Base-by-base conservation (phyloP, 2,329 filamentous ascomycete species). In the Diaporthe vexans region DNA sequence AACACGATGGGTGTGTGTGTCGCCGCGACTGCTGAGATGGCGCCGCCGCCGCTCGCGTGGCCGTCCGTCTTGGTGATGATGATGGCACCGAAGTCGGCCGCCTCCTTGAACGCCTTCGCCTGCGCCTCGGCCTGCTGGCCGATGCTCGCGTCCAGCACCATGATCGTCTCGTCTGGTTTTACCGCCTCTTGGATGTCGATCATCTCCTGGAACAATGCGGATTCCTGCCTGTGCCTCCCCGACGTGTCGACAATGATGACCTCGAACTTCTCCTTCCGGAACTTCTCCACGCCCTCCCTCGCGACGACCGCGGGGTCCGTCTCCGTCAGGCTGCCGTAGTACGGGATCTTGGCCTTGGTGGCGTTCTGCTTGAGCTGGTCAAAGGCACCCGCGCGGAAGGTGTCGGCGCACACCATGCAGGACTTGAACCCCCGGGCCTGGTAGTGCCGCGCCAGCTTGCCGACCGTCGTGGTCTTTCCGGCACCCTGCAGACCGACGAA, bases 61-160 rank as follows among this genome's bases (percentile, higher is more conserved):
- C 97, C 97, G 81, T 99, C 97, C 0, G 96, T 98, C 87, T 99
- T 99, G 70, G 97, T 99, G 81, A 99, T 98, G 81, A 99, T 98
- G 80, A 99, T 99, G 77, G 97, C 95, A 81, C 97, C 97, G 79
- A 98, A 99, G 83, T 98, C 95, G 46, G 97, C 95, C 0, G 95
- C 94, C 78, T 97, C 95, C 83, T 99, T 99, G 91, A 99, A 99
- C 0, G 97, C 97, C 80, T 97, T 93, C 70, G 95, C 95, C 82
- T 99, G 97, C 2, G 94, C 92, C 84, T 99, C 97, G 9, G 97
- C 97, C 78, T 97, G 94, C 82, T 99, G 97, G 81, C 97, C 97
- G 78, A 99, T 99, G 46, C 94, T 97, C 35, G 96, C 94, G 83
- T 99, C 97, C 37, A 99, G 90, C 17, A 99, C 97, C 93, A 99